Base-by-base conservation (phyloP, 2,329 filamentous ascomycete genomes). In the Akanthomyces uredinophilus region DNA sequence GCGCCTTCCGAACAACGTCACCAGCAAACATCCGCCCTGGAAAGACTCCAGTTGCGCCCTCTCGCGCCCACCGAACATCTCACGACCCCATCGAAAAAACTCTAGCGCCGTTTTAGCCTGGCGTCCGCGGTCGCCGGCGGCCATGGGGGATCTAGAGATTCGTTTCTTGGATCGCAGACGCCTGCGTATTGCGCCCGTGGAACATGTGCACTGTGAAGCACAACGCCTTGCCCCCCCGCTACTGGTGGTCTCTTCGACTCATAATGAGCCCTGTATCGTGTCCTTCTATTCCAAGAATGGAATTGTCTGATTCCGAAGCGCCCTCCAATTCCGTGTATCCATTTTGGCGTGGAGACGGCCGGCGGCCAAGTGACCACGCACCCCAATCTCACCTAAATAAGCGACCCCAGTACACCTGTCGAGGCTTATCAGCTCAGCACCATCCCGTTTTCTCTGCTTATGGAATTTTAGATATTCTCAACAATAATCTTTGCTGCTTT, bases 331-430 rank as follows among this genome's bases (percentile, higher is more conserved):
- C 56, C 44, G 44, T 43, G 37, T 59, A 43, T 43, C 44, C 46
- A 13, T 59, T 29, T 50, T 59, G 56, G 14, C 56, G 56, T 57
- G 56, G 56, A 22, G 56, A 59, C 56, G 44, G 55, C 55, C 44
- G 55, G 29, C 55, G 44, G 55, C 55, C 55, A 39, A 58, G 32
- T 58, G 55, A 58, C 43, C 32, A 29, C 5, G n/a, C 13, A 11
- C 29, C 16, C 43, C 37, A 18, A 46, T 49, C 55, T 58, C n/a
- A 58, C 55, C 29, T n/a, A 49, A 49, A 57, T 41, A 49, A 58
- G 44, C 55, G 18, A 39, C 55, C 55, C 32, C 43, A 5, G 22
- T 18, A 8, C 22, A 7, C 11, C 14, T 46, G 41, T 22, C 56
- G 5, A 16, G 13, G 32, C 46, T 59, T 50, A 27, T 50, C 56